A percentile compares a stretch with the other conserved stretches of the same genome.
phyloP scores from a whole-genome alignment of 345 rosid species.

The Eucalyptus virginea region DNA sequence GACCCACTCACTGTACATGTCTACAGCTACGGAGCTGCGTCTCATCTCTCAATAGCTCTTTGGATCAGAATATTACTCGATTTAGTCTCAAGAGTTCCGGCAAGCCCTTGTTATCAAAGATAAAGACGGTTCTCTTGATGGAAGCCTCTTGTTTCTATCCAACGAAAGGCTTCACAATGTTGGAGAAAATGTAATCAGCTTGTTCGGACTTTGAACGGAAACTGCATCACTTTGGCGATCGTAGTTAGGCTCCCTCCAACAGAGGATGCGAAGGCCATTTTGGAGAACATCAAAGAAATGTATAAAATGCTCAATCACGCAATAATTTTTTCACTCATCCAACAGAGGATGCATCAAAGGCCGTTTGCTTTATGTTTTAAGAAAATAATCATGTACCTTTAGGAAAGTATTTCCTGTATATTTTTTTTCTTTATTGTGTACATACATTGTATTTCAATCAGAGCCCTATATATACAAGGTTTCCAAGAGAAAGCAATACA shows the following conservation, averaged over 20 bases:
- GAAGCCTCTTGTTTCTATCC: not conserved
- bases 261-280: rapidly evolving
- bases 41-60: not conserved
- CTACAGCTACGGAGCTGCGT: not conserved
- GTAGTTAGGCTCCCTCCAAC: rapidly evolving
- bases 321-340: too few relatives aligned
- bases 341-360: too few relatives aligned
- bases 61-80: not conserved
- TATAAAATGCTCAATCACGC: rapidly evolving
- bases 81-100: rapidly evolving
- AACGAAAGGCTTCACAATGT: rapidly evolving
- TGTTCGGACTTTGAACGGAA: rapidly evolving
- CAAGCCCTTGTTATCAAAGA: not conserved
- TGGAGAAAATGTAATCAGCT: not conserved
- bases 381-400: not conserved
- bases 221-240: not conserved
- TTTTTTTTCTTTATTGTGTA: not conserved
- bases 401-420: not conserved
- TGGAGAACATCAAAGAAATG: not conserved
- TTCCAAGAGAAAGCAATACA: not conserved
- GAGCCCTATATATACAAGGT: not conserved
- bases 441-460: not conserved
- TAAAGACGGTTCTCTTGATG: not conserved
- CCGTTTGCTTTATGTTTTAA: too few relatives aligned
- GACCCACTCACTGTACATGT: not conserved